Conservation (phyloP, 805 yeast genomes). For the Monosporozyma yasuniensis region DNA sequence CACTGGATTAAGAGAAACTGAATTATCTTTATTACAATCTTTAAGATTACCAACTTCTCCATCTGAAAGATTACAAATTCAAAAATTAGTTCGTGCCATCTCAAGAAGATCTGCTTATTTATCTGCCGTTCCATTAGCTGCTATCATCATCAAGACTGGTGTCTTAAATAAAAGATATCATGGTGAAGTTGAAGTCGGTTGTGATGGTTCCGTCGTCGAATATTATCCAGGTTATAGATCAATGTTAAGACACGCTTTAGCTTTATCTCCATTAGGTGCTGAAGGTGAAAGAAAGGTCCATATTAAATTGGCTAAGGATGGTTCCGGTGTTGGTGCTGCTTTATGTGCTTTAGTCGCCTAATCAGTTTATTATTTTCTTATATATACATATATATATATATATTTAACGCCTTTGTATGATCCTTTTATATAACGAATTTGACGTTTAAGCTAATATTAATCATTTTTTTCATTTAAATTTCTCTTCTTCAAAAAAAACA, state of each 20-base stretch:
- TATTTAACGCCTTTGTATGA: too few species aligned
- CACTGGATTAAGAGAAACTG: conserved; percentile 60
- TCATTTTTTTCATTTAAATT: too few species aligned
- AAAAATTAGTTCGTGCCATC: conserved; percentile 68
- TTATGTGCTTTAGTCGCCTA: conserved; percentile 58
- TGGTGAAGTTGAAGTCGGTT: conserved; percentile 82
- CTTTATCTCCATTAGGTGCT: conserved; percentile 59
- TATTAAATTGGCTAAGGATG: conserved; percentile 82
- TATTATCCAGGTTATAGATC: conserved; percentile 85
- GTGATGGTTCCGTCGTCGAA: conserved; percentile 92
- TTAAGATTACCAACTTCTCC: conserved; percentile 59
- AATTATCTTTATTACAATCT: conserved; percentile 52
- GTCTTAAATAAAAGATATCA: conserved; percentile 50
- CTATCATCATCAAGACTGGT: conserved; percentile 56
- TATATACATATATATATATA: too few species aligned
- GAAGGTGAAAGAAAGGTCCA: conserved; percentile 67
- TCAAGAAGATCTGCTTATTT: conserved; percentile 80
- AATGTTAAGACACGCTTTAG: conserved; percentile 69
- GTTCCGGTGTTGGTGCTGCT: conserved; percentile 97
- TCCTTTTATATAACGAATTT: too few species aligned
- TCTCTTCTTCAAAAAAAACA: background rate
- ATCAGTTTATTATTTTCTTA: background rate
- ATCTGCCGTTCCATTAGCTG: conserved; percentile 86
- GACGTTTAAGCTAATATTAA: too few species aligned
- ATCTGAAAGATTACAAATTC: conserved; percentile 68